A percentile compares a stretch with the other conserved stretches of the same genome.
These are phyloP conservation scores for Monilinia fructicola DNA, from an alignment of 2,329 filamentous ascomycete genomes.

Conservation along the genomic window DNA sequence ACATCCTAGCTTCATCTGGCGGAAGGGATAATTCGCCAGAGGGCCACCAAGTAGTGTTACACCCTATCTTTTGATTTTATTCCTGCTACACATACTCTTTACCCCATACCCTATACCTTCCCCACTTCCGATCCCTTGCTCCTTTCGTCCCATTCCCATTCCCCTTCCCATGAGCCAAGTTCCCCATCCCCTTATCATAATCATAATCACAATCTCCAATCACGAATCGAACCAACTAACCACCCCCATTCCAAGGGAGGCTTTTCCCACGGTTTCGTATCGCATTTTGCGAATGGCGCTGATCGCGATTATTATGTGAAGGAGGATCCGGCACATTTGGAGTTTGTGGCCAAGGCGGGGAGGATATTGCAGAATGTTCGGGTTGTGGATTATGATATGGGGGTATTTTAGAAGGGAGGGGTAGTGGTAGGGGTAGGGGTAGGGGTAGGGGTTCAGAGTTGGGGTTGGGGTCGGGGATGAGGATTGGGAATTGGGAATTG, in stretches of 20 bases:
- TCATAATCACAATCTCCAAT: no score
- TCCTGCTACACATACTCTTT: not conserved
- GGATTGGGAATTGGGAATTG: no score
- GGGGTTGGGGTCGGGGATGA: no score
- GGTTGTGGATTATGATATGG: constrained; percentile 61
- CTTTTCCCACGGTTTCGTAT: constrained; percentile 68
- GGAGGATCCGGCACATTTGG: constrained; percentile 62
- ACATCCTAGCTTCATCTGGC: constrained; percentile 58
- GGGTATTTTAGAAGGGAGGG: constrained; percentile 44
- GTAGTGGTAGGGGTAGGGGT: no score
- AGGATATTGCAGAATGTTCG: constrained; percentile 52
- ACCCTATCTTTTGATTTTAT: constrained; percentile 13
- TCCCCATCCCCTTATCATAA: not conserved
- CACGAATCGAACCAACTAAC: not conserved
- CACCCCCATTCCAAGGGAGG: constrained; percentile 48
- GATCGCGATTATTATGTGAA: constrained; percentile 69
- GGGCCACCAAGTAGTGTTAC: constrained; percentile 53
- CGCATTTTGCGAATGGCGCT: constrained; percentile 61
- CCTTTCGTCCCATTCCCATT: not conserved
- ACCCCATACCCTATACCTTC: not conserved
- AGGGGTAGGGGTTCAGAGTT: no score
- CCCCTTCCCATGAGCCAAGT: not conserved
- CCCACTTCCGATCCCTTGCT: not conserved
- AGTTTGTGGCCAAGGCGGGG: constrained; percentile 54
- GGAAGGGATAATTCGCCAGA: constrained; percentile 63